Base-by-base conservation (phyloP, 305 asterid species). In the Fraxinus platypoda region DNA sequence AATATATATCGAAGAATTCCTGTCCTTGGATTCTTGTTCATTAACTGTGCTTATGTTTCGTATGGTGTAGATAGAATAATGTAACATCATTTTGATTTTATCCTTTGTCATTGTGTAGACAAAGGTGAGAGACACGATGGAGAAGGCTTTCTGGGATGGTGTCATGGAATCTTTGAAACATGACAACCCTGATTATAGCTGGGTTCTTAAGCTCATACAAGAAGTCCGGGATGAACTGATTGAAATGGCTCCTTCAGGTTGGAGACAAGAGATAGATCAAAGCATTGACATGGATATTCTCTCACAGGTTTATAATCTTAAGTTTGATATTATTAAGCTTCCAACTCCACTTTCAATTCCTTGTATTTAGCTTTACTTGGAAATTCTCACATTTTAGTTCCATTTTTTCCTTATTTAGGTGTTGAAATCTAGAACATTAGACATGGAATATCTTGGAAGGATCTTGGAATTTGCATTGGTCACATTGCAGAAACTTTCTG, bases 81-180 rank as follows among this genome's bases (percentile, higher is more conserved):
- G 25, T 57, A 19, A 75, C 66, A 33, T 31, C 41, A 30, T 70
- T 74, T 13, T 37, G 37, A 68, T 76, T 8, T 46, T 38, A 23
- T 82, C 74, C 70, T 76, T 35, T 68, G 28, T 33, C 62, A 23
- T 64, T 31, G 33, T 79, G 46, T 46, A 83, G 86, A 76, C 81
- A 74, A 75, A 52, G 38, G 78, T 75, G 80, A 83, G 79, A 33
- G 83, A 79, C 37, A 80, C 75, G 8, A 75, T 79, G 83, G 86
- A 83, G 77, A 80, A 83, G 74, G 83, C 86, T 79, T 83, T 83
- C 54, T 83, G 86, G 86, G 86, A 79, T 80, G 78, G 81, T 30
- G 83, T 83, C 82, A 80, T 80, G 83, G 81, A 83, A 66, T 79
- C 86, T 75, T 41, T 83, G 78, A 80, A 80, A 31, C 83, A 80